Percentiles rank a stretch among this genome's conserved stretches.
These are phyloP conservation scores for Nakaseomyces nivariensis DNA, from an alignment of 1,139 yeast genomes.

Conservation along the genomic window DNA sequence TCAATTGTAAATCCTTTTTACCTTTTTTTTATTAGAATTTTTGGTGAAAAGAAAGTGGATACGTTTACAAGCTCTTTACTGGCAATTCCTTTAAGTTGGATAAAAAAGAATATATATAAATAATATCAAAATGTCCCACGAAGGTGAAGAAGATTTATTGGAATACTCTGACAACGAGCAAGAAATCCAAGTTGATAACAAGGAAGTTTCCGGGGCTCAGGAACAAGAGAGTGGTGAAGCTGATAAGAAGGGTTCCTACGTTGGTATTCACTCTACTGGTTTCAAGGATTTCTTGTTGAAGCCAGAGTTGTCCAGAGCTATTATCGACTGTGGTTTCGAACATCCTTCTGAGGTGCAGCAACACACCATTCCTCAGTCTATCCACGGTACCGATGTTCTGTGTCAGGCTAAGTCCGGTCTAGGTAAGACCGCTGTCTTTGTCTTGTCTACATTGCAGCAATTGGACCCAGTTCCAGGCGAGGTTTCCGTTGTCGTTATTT, in stretches of 20 bases:
- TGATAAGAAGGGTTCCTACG: conserved; percentile 94
- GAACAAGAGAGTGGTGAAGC: conserved; percentile 35
- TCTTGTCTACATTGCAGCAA: conserved; percentile 90
- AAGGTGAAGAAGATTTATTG: conserved; percentile 97
- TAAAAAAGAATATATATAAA: neutral
- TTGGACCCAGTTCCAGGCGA: conserved; percentile 97
- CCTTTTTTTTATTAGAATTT: too few relatives aligned
- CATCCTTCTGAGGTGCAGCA: conserved; percentile 99
- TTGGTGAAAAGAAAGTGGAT: too few relatives aligned
- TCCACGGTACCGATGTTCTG: conserved; percentile 92
- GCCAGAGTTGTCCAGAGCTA: conserved; percentile 94
- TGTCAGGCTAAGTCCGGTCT: conserved; percentile 99
- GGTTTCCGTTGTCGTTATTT: conserved; percentile 83
- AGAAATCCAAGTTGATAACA: conserved; percentile 66
- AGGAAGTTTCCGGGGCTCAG: conserved; percentile 34
- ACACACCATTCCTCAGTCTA: conserved; percentile 96
- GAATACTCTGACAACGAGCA: conserved; percentile 98
- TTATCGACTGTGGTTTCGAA: conserved; percentile 98
- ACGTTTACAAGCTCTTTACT: too few relatives aligned
- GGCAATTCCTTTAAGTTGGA: too few relatives aligned
- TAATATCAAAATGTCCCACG: conserved; percentile 36
- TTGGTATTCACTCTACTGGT: conserved; percentile 96
- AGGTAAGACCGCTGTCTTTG: conserved; percentile 98
- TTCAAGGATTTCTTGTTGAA: conserved; percentile 94
- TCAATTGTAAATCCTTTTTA: too few relatives aligned